Percentiles rank a stretch among this genome's conserved stretches.
These are phyloP conservation scores for Emydomyces testavorans DNA, from an alignment of 2,329 filamentous ascomycete genomes.

Conservation along the genomic window DNA sequence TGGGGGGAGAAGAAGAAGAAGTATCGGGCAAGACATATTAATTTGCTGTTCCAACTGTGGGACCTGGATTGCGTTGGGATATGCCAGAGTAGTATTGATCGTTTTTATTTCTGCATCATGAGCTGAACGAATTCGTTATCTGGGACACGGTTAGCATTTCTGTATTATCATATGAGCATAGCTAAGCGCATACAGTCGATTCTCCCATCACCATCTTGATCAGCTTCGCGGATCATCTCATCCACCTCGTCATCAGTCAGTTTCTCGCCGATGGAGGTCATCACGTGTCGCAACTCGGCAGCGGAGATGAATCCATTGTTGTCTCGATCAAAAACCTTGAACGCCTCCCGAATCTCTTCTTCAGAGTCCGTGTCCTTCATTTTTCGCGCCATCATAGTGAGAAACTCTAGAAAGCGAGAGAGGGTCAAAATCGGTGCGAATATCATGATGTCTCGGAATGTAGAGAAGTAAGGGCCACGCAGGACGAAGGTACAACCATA, in stretches of 20 bases:
- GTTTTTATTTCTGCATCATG: constrained; percentile 82
- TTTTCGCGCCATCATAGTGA: constrained; percentile 89
- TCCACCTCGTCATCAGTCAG: constrained; percentile 83
- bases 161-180: neutral
- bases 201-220: constrained; percentile 78
- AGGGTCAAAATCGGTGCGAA: neutral
- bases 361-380: constrained; percentile 91
- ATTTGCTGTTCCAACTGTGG: neutral
- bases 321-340: constrained; percentile 83
- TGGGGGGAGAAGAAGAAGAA: constrained; percentile 1
- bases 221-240: constrained; percentile 85
- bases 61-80: neutral
- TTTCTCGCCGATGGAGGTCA: constrained; percentile 87
- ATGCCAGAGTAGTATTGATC: neutral
- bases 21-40: neutral
- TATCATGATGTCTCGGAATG: neutral
- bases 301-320: constrained; percentile 89
- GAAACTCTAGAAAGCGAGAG: constrained; percentile 52
- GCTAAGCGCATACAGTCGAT: constrained; percentile 60
- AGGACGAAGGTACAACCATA: constrained; percentile 35
- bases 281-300: constrained; percentile 76
- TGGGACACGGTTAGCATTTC: constrained; percentile 27
- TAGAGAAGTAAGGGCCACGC: neutral
- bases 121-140: constrained; percentile 90
- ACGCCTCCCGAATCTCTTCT: constrained; percentile 80